Base-by-base conservation (phyloP, 2,329 filamentous ascomycete species). In the Didymella keratinophila region DNA sequence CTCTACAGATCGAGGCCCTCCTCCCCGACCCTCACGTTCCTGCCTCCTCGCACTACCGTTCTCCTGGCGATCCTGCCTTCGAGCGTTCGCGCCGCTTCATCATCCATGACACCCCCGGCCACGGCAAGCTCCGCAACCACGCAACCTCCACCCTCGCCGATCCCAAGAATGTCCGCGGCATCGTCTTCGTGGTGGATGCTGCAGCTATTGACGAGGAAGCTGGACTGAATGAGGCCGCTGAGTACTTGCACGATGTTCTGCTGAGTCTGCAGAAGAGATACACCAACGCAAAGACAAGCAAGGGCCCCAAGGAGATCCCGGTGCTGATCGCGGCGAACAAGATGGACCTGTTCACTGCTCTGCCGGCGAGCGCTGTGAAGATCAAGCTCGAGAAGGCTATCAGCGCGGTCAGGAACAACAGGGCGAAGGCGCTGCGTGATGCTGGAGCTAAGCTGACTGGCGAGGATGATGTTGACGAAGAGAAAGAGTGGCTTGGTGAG, bases 261-360 rank as follows among this genome's bases (percentile, higher is more conserved):
- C 83, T 98, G 3, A 76, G 85, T 3, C 82, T 99, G 58, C 95
- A 98, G 80, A 90, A 89, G 77, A 84, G 89, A 45, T 84, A 87
- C 47, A 84, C 86, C 28, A 78, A 78, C 60, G 76, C 79, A 37
- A 87, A 84, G 62, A 83, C 83, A 1, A 81, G 83, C 44, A 88
- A 87, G 67, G 82, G 81, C 0, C 83, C 86, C 0, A 78, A 81
- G 21, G 82, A 85, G 21, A 83, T 95, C 9, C 88, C 91, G 0
- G 84, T 99, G 8, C 83, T 99, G 34, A 82, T 99, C 32, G 93
- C 93, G 1, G 93, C 93, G 52, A 99, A 98, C 79, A 99, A 99
- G 83, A 85, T 93, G 73, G 95, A 99, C 76, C 83, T 99, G 1
- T 99, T 99, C 75, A 97, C 95, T 0, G 92, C 94, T 8, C 80